Conservation (phyloP, 1,284 basidiomycete species). For the Apiotrichum mycotoxinovorans region DNA sequence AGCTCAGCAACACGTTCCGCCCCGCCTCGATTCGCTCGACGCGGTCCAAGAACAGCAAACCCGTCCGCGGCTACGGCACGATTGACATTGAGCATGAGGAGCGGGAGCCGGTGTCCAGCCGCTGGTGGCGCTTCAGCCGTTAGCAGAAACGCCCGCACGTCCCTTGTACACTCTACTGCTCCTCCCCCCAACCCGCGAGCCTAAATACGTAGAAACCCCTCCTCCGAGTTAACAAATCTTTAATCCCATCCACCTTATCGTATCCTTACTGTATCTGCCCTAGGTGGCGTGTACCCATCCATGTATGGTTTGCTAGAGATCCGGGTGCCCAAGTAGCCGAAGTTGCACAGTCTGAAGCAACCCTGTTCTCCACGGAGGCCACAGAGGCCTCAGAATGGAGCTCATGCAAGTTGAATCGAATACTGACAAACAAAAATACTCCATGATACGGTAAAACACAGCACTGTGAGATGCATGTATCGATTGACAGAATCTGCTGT, state of each 20-base stretch:
- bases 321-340: too few species aligned
- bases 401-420: too few species aligned
- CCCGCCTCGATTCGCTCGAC: background rate
- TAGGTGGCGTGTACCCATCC: background rate
- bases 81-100: constrained; percentile 7
- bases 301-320: constrained; percentile 6
- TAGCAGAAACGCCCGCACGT: too few species aligned
- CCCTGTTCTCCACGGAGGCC: too few species aligned
- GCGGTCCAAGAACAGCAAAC: background rate
- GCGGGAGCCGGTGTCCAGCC: background rate
- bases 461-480: background rate
- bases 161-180: too few species aligned
- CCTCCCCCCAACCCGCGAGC: background rate
- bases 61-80: constrained; percentile 7
- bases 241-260: too few species aligned
- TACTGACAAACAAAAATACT: too few species aligned
- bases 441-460: too few species aligned
- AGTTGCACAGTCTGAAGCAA: too few species aligned
- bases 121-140: constrained; percentile 6
- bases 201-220: too few species aligned
- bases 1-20: constrained; percentile 1
- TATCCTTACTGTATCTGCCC: constrained; percentile 1
- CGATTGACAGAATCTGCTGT: background rate
- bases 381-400: too few species aligned
- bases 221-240: background rate